Evolutionary conservation across 2,329 filamentous ascomycete genomes (phyloP).

Genomic region (Parafenestella ontariensis): DNA sequence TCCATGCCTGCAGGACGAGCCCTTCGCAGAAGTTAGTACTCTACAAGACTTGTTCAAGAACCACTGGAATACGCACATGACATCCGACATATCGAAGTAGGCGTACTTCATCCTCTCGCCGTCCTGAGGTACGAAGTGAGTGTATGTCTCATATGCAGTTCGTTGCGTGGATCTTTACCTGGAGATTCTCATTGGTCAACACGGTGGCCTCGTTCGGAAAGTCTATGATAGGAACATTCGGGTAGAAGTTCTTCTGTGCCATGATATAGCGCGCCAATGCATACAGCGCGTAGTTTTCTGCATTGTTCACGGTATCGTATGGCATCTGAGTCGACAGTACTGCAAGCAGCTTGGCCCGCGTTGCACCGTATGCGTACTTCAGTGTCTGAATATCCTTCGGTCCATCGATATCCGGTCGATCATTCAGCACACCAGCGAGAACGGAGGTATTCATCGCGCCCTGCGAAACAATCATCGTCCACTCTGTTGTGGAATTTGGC

Average conservation of each 20-base stretch:
- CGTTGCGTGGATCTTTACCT: constrained; percentile 1
- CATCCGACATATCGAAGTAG: constrained; percentile 39
- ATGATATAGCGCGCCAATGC: constrained; percentile 43
- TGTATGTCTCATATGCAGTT: background rate
- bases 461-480: constrained; percentile 21
- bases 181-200: constrained; percentile 41
- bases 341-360: constrained; percentile 41
- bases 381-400: constrained; percentile 30
- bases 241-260: constrained; percentile 37
- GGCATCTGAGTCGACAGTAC: constrained; percentile 39
- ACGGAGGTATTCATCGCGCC: constrained; percentile 44
- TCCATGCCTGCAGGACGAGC: constrained; percentile 21
- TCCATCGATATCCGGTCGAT: constrained; percentile 25
- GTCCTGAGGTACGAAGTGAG: constrained; percentile 12
- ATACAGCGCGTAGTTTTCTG: constrained; percentile 45
- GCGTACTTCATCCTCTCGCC: constrained; percentile 38
- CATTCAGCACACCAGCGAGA: constrained; percentile 40
- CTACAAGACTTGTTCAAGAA: background rate
- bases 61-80: constrained; percentile 27
- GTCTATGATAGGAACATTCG: constrained; percentile 39
- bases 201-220: constrained; percentile 40
- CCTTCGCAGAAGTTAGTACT: constrained; percentile 7
- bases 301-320: constrained; percentile 44
- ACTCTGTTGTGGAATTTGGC: constrained; percentile 28
- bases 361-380: constrained; percentile 44